Percentiles rank a stretch among this genome's conserved stretches.
These are phyloP conservation scores for Datisca glomerata DNA, from an alignment of 306 rosid genomes.

Conservation along the genomic window DNA sequence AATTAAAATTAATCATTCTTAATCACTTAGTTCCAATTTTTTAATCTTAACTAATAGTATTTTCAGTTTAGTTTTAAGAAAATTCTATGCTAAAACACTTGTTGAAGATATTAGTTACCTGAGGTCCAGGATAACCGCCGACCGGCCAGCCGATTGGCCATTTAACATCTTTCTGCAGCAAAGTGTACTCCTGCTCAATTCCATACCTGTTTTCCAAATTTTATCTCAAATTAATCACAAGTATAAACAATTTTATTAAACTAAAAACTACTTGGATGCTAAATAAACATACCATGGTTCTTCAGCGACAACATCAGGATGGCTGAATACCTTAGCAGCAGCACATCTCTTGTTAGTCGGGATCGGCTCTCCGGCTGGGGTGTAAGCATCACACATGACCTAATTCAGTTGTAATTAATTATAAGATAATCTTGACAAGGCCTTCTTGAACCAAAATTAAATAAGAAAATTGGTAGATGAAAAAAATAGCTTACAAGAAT, in stretches of 20 bases:
- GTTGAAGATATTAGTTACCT: too few species aligned
- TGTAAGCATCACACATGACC: conserved; percentile 5
- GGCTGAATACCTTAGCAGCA: conserved; percentile 1
- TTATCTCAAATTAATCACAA: too few species aligned
- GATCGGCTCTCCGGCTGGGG: neutral
- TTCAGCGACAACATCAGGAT: neutral
- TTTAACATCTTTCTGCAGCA: conserved; percentile 1
- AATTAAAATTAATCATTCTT: too few species aligned
- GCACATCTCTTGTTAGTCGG: neutral
- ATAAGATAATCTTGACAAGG: too few species aligned
- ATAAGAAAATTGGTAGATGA: neutral
- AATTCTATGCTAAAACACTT: too few species aligned
- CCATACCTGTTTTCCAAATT: conserved; percentile 1
- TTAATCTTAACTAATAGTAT: too few species aligned
- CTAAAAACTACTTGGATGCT: too few species aligned
- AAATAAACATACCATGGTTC: conserved; percentile 1
- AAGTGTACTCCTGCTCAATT: conserved; percentile 2
- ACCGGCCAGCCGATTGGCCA: conserved; percentile 2
- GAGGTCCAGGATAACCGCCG: neutral
- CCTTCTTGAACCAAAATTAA: too few species aligned
- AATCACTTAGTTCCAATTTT: too few species aligned
- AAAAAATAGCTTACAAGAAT: neutral
- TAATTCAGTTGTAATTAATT: too few species aligned
- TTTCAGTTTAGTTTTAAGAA: too few species aligned
- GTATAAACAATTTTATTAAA: too few species aligned